Evolutionary conservation across 768 basidiomycete species (phyloP), one percentile per base, ranked within the genome.

Genomic region (Leucocoprinus sp.): DNA sequence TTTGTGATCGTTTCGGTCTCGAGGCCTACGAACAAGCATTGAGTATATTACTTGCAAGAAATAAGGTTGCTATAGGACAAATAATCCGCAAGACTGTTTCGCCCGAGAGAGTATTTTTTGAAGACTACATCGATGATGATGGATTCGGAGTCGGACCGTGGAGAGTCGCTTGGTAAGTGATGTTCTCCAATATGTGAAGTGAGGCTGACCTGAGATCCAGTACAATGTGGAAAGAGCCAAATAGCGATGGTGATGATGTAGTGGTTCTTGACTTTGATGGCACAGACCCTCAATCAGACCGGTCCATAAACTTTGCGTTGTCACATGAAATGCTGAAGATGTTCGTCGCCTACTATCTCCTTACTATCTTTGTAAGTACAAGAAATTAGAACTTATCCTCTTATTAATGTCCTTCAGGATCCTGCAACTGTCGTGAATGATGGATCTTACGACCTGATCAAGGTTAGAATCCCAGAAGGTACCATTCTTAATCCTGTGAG

Each of bases 41-140:
- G 15, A 55, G 59, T 41, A 54, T 53, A 5, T 52, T 62, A 1
- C 45, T 62, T 43, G 27, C 49, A 7, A 52, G 60, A 24, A 62
- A 62, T 35, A 56, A 55, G 48, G 50, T 54, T 28, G 61, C 59
- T 21, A 52, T 62, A 15, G 54, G 57, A 11, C 55, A 59, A 41
- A 52, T 62, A n/a, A 57, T 60, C 31, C 51, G 50, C 38, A 57
- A 52, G 12, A 58, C 50, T 29, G 50, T 62, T 17, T 57, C 58
- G 8, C 45, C 50, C 48, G 55, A 60, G 40, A 22, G 17, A 14
- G 48, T 44, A n/a, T 42, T 49, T 26, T 59, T 57, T 33, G 57
- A 59, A 34, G 61, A 62, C 31, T 62, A 55, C 42, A 60, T 62
- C 43, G 61, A 62, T 45, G 61, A 62, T 31, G 60, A 62, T 48